Percentiles rank a stretch among this genome's conserved stretches.
These are phyloP conservation scores for Prunus armeniaca DNA, from an alignment of 306 rosid species.

Conservation along the genomic window DNA sequence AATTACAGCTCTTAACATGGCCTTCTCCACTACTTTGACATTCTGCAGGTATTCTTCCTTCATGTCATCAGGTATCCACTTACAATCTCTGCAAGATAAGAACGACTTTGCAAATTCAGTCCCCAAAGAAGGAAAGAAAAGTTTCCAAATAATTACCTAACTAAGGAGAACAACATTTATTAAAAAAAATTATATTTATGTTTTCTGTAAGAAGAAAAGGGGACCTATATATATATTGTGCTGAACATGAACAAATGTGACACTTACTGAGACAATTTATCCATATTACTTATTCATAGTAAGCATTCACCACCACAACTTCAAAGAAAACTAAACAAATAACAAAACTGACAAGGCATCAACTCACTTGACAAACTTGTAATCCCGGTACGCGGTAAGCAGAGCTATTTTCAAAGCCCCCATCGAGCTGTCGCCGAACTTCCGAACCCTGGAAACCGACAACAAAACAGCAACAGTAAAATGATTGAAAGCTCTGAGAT, in stretches of 20 bases:
- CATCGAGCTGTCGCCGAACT: conserved; percentile 30
- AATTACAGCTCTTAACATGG: conserved; percentile 39
- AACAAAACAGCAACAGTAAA: conserved; percentile 37
- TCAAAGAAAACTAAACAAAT: no score
- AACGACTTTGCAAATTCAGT: neutral
- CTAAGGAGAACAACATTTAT: no score
- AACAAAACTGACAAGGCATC: neutral
- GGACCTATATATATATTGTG: neutral
- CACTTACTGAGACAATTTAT: no score
- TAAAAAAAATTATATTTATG: no score
- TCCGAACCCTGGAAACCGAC: conserved; percentile 33
- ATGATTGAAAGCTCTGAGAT: conserved; percentile 39
- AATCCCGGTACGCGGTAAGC: conserved; percentile 27
- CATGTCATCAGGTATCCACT: conserved; percentile 35
- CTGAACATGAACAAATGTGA: neutral
- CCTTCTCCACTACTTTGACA: conserved; percentile 36
- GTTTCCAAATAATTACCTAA: neutral
- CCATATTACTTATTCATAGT: no score
- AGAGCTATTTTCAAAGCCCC: conserved; percentile 25
- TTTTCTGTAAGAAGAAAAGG: no score
- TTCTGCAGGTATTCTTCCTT: conserved; percentile 30
- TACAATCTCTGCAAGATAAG: conserved; percentile 34
- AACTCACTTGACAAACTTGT: conserved; percentile 32
- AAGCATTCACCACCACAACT: no score
- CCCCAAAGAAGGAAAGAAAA: neutral